Base-by-base conservation (phyloP, 805 yeast genomes). In the Pichia heedii region DNA sequence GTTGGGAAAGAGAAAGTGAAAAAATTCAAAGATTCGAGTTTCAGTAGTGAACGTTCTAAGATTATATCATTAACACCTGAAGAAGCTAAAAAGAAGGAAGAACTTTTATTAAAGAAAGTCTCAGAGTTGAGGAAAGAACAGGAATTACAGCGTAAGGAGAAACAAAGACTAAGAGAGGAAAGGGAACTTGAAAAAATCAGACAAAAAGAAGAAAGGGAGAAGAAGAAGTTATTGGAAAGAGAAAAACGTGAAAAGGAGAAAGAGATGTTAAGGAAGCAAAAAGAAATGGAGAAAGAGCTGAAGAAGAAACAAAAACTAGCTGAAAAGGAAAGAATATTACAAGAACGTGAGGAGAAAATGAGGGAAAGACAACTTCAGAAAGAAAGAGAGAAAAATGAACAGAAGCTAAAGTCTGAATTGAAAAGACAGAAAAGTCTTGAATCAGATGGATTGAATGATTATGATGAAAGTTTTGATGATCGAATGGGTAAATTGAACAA, bases 241-340 rank as follows among this genome's bases (percentile, higher is more conserved):
- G 56, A 48, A 20, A 54, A 51, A 35, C 51, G 49, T 36, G 58
- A 54, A 39, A 41, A 38, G 8, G 27, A 40, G n/a, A 54, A 54
- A 37, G 41, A 49, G 19, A 22, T 45, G n/a, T 49, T 50, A 32
- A 52, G 46, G 36, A 55, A 56, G 34, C 52, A 54, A 42, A 51
- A 48, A 33, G 57, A 51, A 42, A 51, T 41, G 36, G 55, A 54
- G 36, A 59, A 46, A 27, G 58, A 54, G 37, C 38, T 47, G 37
- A 58, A 53, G 27, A 50, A 48, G 22, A 42, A 49, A 22, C 53
- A 49, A 39, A 54, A 45, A 33, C 50, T 50, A 16, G 48, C 47
- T 9, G 59, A 55, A 34, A 58, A 50, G 34, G 60, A 55, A 39
- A 50, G 47, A 20, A 52, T 43, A 21, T 48, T 44, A 41, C 26